phyloP scores from a whole-genome alignment of 176 grass and related monocot species.

The Oryza coarctata region DNA sequence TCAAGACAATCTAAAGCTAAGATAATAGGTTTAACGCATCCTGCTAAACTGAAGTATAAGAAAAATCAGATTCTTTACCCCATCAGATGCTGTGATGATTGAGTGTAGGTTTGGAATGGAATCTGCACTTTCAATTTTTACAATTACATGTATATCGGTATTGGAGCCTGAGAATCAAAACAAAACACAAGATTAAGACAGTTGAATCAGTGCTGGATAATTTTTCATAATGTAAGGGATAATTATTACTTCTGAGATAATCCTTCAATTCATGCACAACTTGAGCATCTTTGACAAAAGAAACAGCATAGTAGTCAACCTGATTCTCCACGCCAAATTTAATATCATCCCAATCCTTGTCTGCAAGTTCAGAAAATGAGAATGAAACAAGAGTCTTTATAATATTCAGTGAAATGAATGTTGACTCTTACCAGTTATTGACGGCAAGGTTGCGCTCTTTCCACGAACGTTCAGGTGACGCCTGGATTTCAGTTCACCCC shows the following conservation, averaged over 20 bases:
- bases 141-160: slow-evolving; percentile 91
- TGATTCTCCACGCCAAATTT: slow-evolving; percentile 99
- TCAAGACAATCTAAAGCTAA: slow-evolving; percentile 8
- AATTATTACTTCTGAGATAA: slow-evolving; percentile 82
- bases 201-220: background rate
- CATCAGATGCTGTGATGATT: slow-evolving; percentile 96
- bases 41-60: slow-evolving; percentile 20
- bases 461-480: slow-evolving; percentile 95
- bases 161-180: slow-evolving; percentile 64
- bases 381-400: slow-evolving; percentile 19
- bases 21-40: slow-evolving; percentile 14
- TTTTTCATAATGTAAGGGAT: slow-evolving; percentile 22
- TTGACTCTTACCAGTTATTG: slow-evolving; percentile 76
- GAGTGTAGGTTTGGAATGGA: slow-evolving; percentile 96
- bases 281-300: slow-evolving; percentile 98
- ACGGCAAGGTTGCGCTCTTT: slow-evolving; percentile 98
- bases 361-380: slow-evolving; percentile 49
- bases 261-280: slow-evolving; percentile 97
- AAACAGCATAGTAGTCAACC: slow-evolving; percentile 98
- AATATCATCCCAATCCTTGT: slow-evolving; percentile 99
- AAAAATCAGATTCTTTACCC: slow-evolving; percentile 54
- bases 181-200: slow-evolving; percentile 14
- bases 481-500: slow-evolving; percentile 96
- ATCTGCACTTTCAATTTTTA: slow-evolving; percentile 99
- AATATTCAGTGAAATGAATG: slow-evolving; percentile 12